Percentiles rank a stretch among this genome's conserved stretches.
Evolutionary conservation across 495 filamentous ascomycete genomes (phyloP).

Genomic region (Xylaria scruposa): DNA sequence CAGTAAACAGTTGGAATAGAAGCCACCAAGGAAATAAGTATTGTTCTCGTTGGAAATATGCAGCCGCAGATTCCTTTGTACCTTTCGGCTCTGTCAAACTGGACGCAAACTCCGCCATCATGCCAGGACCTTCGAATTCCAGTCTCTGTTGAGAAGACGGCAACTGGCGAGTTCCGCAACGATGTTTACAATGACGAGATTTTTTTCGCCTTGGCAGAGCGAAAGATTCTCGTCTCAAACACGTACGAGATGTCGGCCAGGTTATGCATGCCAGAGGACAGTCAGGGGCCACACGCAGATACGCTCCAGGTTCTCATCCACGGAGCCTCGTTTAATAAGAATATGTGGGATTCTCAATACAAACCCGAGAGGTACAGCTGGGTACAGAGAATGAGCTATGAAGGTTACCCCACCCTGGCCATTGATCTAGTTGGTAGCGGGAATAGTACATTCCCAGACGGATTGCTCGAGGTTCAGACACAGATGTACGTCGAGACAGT

Average conservation of each 20-base stretch:
- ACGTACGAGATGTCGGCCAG: slow-evolving; percentile 23
- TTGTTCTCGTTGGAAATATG: background rate
- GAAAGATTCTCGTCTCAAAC: slow-evolving; percentile 26
- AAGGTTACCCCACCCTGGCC: slow-evolving; percentile 34
- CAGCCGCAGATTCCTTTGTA: slow-evolving; percentile 3
- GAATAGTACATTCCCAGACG: slow-evolving; percentile 35
- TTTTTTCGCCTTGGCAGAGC: slow-evolving; percentile 19
- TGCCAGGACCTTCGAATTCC: slow-evolving; percentile 17
- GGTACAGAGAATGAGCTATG: slow-evolving; percentile 32
- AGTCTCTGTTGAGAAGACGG: slow-evolving; percentile 20
- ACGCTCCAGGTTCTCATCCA: slow-evolving; percentile 35
- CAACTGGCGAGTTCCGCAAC: slow-evolving; percentile 19
- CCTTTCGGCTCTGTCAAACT: background rate
- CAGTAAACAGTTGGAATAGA: background rate
- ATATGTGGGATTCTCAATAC: slow-evolving; percentile 30
- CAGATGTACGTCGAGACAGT: slow-evolving; percentile 39
- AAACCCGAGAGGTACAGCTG: slow-evolving; percentile 36
- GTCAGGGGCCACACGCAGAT: slow-evolving; percentile 21
- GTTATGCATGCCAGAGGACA: slow-evolving; percentile 25
- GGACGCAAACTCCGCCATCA: background rate
- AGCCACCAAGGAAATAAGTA: no score
- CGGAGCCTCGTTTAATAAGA: slow-evolving; percentile 30
- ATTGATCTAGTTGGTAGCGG: slow-evolving; percentile 31
- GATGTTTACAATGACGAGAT: slow-evolving; percentile 18
- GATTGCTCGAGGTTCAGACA: slow-evolving; percentile 34